Evolutionary conservation across 345 rosid genomes (phyloP), one percentile per base, ranked within the genome.

Genomic region (Aquilaria malaccensis): DNA sequence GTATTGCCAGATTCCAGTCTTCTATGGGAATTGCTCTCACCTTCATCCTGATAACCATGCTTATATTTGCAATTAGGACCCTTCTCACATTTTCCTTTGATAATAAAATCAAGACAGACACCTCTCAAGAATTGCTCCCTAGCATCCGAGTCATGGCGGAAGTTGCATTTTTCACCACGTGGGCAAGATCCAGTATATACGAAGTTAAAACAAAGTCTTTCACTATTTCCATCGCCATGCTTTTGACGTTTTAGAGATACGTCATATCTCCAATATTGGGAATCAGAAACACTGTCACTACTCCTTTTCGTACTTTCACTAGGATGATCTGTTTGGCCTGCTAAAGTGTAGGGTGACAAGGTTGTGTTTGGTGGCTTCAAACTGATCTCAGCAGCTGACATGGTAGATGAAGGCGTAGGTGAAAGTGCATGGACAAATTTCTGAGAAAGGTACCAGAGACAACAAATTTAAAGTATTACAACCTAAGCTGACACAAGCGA

Each of bases 201-300:
- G 77, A 77, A 93, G 74, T 93, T 93, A 63, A 89, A 93, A 67
- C 96, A 93, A 63, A 74, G 77, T 66, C 67, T 89, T 67, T 80
- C 85, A 33, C 82, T 81, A 12, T 73, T 84, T 32, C 79, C 85
- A 66, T 65, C 73, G 67, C 83, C 97, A 76, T 75, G 66, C 74
- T 72, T 93, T 70, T 83, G 85, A 43, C 91, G 82, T 78, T 93
- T 93, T 56, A 74, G 77, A 22, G 94, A 67, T 61, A 87, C 89
- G 77, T 93, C 96, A 29, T 87, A 93, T 77, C 98, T 89, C 98
- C 97, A 89, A 61, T 83, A 89, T 60, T 89, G 98, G 49, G 87
- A 74, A 69, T 93, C 97, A 30, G 81, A 61, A 62, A 33, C 70
- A 72, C 49, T 65, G 55, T 83, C 85, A 57, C 63, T 62, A 57